Evolutionary conservation across 129 eudicot genomes (phyloP), one percentile per base, ranked within the genome.

Genomic region (Tagetes erecta): DNA sequence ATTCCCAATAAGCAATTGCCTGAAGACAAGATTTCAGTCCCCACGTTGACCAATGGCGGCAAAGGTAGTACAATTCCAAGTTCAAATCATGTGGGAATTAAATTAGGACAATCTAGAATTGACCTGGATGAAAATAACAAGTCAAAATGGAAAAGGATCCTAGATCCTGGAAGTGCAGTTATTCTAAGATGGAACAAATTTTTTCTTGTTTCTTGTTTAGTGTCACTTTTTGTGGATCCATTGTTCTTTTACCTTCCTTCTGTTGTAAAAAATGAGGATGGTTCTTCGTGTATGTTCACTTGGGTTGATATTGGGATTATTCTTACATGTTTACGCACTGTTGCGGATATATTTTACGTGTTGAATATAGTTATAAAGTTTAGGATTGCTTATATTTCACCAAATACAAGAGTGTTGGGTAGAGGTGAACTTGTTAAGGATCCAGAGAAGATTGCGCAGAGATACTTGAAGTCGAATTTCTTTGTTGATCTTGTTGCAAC

Each of bases 391-490:
- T 94, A 86, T 67, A 86, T 94, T 1, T 75, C 93, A 2, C 96
- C 93, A 3, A 86, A 96, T 73, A 86, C 99, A 10, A 78, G 97
- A 75, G 91, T 94, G 52, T 86, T 94, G 45, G 99, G 99, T 0
- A 86, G 92, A 77, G 97, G 97, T 52, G 99, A 94, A 68, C 97
- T 94, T 76, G 99, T 94, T 31, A 88, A 72, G 87, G 96, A 94
- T 82, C 87, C 49, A 0, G 53, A 73, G 4, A 63, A 76, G 83
- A 94, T 91, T 35, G 93, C 93, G 0, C 66, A 9, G 68, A 80
- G 86, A 74, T 94, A 94, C 69, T 83, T 94, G 82, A 83, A 87
- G 86, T 80, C 90, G 2, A 91, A 85, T 53, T 90, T 93, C 84
- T 47, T 72, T 60, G 53, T 93, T 49, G 97, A 93, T 84, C 76